Conservation (phyloP, 2,329 filamentous ascomycete species). For the Dactylellina cionopaga region DNA sequence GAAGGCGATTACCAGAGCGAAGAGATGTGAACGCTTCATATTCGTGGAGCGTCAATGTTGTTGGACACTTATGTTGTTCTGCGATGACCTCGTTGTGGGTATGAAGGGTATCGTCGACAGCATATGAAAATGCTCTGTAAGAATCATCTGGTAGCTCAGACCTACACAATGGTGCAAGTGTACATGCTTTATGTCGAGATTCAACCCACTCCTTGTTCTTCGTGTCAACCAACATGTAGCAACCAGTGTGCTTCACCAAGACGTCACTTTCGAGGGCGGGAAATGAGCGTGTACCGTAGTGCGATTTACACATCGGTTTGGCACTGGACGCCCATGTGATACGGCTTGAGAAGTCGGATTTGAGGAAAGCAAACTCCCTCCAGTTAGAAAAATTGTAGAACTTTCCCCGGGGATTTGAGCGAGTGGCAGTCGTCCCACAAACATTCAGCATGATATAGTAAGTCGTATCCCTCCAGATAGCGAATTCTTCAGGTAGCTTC, state of each 20-base stretch:
- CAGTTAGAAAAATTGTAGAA: not conserved
- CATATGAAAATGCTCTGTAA: constrained; percentile 55
- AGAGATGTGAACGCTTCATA: constrained; percentile 66
- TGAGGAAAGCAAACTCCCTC: too few species aligned
- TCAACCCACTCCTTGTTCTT: not conserved
- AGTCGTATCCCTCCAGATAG: constrained; percentile 48
- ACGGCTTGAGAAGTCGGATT: too few species aligned
- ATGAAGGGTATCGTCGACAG: constrained; percentile 53
- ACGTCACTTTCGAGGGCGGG: not conserved
- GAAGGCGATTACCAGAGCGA: constrained; percentile 64
- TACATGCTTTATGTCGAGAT: not conserved
- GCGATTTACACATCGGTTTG: not conserved
- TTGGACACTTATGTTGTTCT: constrained; percentile 64
- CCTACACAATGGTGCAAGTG: not conserved
- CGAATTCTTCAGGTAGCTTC: constrained; percentile 30
- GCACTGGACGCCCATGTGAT: not conserved
- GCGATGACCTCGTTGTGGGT: constrained; percentile 67
- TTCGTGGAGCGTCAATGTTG: constrained; percentile 65
- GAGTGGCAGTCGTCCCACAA: not conserved
- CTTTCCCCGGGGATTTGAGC: too few species aligned
- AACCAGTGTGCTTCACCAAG: not conserved
- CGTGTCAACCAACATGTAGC: not conserved
- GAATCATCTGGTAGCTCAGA: not conserved
- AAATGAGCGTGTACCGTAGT: not conserved
- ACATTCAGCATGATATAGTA: constrained; percentile 43